phyloP scores from a whole-genome alignment of 1,139 yeast species.

The Petasospora rhodanensis region DNA sequence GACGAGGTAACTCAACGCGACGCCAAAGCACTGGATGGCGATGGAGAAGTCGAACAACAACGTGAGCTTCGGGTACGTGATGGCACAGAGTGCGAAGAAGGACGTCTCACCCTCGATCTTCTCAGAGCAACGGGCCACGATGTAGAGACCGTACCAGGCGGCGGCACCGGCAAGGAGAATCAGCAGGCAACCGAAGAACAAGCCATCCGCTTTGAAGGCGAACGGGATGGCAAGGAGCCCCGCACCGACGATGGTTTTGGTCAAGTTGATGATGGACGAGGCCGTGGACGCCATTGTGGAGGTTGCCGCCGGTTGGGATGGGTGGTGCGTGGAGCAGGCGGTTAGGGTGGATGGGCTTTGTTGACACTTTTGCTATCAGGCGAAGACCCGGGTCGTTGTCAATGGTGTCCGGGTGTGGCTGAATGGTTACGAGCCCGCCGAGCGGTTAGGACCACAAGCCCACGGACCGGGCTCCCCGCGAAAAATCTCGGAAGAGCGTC shows the following conservation, averaged over 20 bases:
- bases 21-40: conserved; percentile 90
- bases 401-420: too few species aligned
- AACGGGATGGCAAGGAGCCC: conserved; percentile 92
- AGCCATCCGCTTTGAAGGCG: conserved; percentile 83
- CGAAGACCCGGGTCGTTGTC: too few species aligned
- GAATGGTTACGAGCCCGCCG: too few species aligned
- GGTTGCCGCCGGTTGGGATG: background rate
- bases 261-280: conserved; percentile 55
- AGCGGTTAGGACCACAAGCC: too few species aligned
- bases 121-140: conserved; percentile 71
- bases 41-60: conserved; percentile 84
- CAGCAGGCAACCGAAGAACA: conserved; percentile 60
- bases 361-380: too few species aligned
- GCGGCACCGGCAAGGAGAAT: conserved; percentile 71
- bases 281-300: conserved; percentile 20
- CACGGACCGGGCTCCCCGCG: too few species aligned
- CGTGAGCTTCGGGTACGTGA: conserved; percentile 81
- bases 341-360: too few species aligned
- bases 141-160: conserved; percentile 73
- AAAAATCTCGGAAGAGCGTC: conserved; percentile 1
- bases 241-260: conserved; percentile 81
- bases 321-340: too few species aligned
- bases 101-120: conserved; percentile 68
- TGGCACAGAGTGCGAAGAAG: conserved; percentile 76
- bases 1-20: conserved; percentile 81